Conservation (phyloP, 208 protist species). For the Sergeia podlipaevii region DNA sequence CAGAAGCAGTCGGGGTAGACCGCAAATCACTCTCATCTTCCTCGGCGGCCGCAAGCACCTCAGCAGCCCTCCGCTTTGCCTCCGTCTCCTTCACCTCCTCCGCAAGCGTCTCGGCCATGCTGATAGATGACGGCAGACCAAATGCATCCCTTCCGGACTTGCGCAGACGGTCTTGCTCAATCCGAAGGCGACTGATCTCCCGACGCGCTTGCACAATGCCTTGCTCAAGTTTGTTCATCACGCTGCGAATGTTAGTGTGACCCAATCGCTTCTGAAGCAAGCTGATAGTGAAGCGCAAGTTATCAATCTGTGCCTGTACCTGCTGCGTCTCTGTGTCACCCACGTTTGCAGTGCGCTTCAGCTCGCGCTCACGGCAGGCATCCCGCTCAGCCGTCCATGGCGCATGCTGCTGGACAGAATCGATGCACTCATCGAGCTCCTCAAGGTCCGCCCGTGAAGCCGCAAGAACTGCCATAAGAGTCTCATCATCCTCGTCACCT, state of each 20-base stretch:
- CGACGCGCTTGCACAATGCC: conserved; percentile 61
- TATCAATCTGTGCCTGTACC: conserved; percentile 63
- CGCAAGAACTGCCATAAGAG: conserved; percentile 92
- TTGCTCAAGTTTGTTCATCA: conserved; percentile 79
- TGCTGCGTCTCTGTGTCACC: conserved; percentile 24
- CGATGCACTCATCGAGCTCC: conserved; percentile 86
- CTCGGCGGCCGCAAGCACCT: too few relatives aligned
- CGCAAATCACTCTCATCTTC: conserved; percentile 9
- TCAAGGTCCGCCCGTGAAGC: conserved; percentile 80
- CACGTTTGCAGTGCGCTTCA: conserved; percentile 17
- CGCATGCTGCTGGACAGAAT: conserved; percentile 60
- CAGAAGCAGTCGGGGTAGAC: background rate
- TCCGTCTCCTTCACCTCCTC: conserved; percentile 41
- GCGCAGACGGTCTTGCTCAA: conserved; percentile 85
- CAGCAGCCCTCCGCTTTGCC: conserved; percentile 8
- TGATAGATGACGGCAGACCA: conserved; percentile 61
- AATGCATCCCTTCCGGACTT: conserved; percentile 53
- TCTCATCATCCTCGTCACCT: conserved; percentile 87
- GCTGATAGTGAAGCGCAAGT: conserved; percentile 69
- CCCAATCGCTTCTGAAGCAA: conserved; percentile 84
- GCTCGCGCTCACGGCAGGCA: conserved; percentile 39
- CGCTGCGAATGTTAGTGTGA: conserved; percentile 52
- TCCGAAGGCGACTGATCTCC: conserved; percentile 69
- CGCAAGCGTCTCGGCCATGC: conserved; percentile 73
- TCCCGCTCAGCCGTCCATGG: conserved; percentile 68